Evolutionary conservation across 2,329 filamentous ascomycete species (phyloP), one percentile per base, ranked within the genome.

Genomic region (Colletotrichum spaethianum): DNA sequence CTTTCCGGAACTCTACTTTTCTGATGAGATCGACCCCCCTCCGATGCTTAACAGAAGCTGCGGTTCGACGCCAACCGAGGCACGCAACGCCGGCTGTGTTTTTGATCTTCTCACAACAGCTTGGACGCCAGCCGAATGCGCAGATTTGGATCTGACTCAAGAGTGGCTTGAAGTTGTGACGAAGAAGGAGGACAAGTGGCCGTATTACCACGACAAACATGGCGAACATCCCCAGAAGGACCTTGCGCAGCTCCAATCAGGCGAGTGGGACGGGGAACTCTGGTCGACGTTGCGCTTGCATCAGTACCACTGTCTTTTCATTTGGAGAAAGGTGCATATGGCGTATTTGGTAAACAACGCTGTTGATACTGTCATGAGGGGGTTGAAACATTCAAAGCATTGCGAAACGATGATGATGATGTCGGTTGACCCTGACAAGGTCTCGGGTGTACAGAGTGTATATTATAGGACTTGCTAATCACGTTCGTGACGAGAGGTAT

Each of bases 341-440:
- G 48, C 48, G 9, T 52, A 52, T 52, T 26, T 52, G 11, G 23
- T 11, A 12, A 18, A 7, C 3, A 52, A 52, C 16, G 48, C 48
- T 8, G 48, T 52, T 12, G 48, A 52, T 7, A 52, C 48, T 18
- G 48, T 52, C n/a, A 52, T 52, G 48, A 52, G 48, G 48, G 48
- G 48, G 1, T 31, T 52, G 28, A 52, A 52, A n/a, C 48, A 52
- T 18, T 52, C 48, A 16, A 52, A 52, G 48, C 48, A 52, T 18
- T 52, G 48, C 48, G 48, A 52, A 11, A 52, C 28, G n/a, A 52
- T 52, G 48, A 26, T 52, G 48, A 52, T 52, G 48, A 28, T 52
- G 48, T 12, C 23, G 11, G 48, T 52, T 8, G 48, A 52, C 26
- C 48, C 48, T 16, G 26, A 52, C 48, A 52, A 26, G 28, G 48